These are phyloP conservation scores for Beauveria sp. DNA, from an alignment of 2,329 filamentous ascomycete genomes.

Conservation along the genomic window DNA sequence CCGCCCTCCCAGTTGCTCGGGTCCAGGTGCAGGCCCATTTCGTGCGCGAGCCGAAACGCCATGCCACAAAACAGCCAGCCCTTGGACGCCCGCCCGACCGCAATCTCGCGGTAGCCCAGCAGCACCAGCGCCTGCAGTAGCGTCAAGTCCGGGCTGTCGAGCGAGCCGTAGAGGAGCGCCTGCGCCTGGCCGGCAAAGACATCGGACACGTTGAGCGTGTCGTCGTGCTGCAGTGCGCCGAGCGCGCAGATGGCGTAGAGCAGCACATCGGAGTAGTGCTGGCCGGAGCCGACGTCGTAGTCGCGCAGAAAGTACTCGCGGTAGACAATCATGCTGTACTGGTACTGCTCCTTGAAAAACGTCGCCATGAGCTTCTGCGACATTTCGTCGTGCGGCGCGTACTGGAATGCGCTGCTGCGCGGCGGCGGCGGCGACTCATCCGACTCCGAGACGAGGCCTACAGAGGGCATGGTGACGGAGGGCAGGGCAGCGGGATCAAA, in stretches of 20 bases:
- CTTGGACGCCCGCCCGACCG: constrained; percentile 38
- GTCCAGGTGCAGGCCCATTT: constrained; percentile 45
- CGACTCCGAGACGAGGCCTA: background rate
- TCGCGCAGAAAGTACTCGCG: constrained; percentile 43
- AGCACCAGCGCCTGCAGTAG: constrained; percentile 37
- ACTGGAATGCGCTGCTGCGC: constrained; percentile 21
- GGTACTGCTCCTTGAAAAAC: constrained; percentile 41
- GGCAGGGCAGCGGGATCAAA: constrained; percentile 8
- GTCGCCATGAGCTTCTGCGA: constrained; percentile 38
- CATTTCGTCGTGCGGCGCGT: constrained; percentile 36
- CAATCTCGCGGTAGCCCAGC: constrained; percentile 40
- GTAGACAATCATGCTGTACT: constrained; percentile 43
- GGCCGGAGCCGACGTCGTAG: constrained; percentile 37
- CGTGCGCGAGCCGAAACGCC: constrained; percentile 42
- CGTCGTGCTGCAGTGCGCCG: constrained; percentile 39
- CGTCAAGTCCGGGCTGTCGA: constrained; percentile 40
- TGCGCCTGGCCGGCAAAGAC: constrained; percentile 38
- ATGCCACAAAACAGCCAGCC: constrained; percentile 46
- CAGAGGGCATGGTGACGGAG: constrained; percentile 10
- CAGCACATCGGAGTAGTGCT: constrained; percentile 42
- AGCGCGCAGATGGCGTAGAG: constrained; percentile 41
- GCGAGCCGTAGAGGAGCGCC: constrained; percentile 34
- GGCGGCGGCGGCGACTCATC: constrained; percentile 16
- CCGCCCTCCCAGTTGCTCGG: constrained; percentile 39
- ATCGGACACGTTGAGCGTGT: constrained; percentile 31